A percentile compares a stretch with the other conserved stretches of the same genome.
Conservation (phyloP, 305 asterid species). For the Caryopteris hybrid region DNA sequence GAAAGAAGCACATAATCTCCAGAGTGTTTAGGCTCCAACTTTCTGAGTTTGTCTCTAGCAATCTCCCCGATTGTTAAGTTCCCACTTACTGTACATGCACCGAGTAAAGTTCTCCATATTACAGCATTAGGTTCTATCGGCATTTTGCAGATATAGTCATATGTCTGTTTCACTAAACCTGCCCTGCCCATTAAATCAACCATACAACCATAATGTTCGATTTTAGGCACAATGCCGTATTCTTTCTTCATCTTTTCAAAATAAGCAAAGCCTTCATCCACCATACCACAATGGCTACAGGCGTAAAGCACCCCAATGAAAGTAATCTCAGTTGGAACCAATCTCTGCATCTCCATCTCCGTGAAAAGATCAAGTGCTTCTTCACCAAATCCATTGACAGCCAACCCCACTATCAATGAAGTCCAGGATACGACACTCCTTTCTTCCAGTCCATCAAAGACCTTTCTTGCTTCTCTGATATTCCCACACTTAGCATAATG, state of each 20-base stretch:
- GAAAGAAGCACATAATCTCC: conserved; percentile 88
- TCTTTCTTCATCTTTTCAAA: conserved; percentile 59
- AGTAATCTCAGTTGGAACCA: conserved; percentile 66
- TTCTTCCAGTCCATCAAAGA: conserved; percentile 58
- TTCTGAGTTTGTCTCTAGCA: conserved; percentile 48
- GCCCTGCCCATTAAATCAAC: conserved; percentile 86
- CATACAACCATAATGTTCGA: conserved; percentile 89
- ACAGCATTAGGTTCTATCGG: conserved; percentile 73
- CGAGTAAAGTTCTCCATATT: conserved; percentile 86
- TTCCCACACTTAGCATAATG: conserved; percentile 81
- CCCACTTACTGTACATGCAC: conserved; percentile 62
- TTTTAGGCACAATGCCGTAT: conserved; percentile 57
- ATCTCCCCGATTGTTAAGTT: conserved; percentile 53
- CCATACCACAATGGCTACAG: conserved; percentile 90
- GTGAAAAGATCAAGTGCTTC: conserved; percentile 60
- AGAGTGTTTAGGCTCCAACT: conserved; percentile 66
- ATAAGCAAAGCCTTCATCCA: conserved; percentile 65
- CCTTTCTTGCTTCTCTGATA: conserved; percentile 55
- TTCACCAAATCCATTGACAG: conserved; percentile 79
- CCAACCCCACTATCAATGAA: conserved; percentile 68
- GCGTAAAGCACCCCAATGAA: conserved; percentile 86
- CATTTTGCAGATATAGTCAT: conserved; percentile 61
- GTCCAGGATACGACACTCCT: conserved; percentile 78
- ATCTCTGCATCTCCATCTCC: conserved; percentile 50
- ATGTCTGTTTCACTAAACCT: conserved; percentile 63